A percentile compares a stretch with the other conserved stretches of the same genome.
Conservation (phyloP, 495 filamentous ascomycete species). For the Penicillium robsamsonii region DNA sequence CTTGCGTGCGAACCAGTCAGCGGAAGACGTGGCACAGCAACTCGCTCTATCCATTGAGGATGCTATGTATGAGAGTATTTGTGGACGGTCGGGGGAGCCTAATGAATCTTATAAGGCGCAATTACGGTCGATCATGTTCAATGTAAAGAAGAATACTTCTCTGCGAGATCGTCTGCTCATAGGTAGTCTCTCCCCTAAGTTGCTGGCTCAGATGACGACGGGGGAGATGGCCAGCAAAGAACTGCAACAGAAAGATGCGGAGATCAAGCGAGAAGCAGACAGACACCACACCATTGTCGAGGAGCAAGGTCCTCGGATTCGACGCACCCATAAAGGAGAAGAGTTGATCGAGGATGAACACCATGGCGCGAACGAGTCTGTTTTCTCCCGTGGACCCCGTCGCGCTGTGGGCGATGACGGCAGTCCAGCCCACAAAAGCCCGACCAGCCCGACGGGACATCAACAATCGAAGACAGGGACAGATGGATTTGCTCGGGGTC, state of each 20-base stretch:
- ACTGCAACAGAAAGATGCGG: constrained; percentile 71
- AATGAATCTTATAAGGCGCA: constrained; percentile 54
- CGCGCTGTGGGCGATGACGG: constrained; percentile 39
- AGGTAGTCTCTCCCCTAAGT: constrained; percentile 64
- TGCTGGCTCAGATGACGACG: constrained; percentile 76
- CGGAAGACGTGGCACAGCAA: constrained; percentile 51
- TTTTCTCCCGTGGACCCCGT: constrained; percentile 47
- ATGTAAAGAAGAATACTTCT: constrained; percentile 80
- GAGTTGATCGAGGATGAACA: constrained; percentile 77
- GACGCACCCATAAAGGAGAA: constrained; percentile 93
- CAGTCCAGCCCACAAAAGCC: constrained; percentile 37
- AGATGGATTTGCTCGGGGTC: constrained; percentile 27
- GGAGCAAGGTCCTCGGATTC: constrained; percentile 78
- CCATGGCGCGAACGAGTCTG: constrained; percentile 44
- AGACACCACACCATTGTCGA: constrained; percentile 83
- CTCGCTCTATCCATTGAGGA: constrained; percentile 74
- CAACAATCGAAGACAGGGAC: constrained; percentile 25
- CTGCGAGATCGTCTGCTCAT: constrained; percentile 73
- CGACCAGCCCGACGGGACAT: constrained; percentile 29
- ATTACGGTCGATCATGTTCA: constrained; percentile 67
- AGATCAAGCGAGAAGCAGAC: constrained; percentile 74
- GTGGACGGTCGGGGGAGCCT: constrained; percentile 47
- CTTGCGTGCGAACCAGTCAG: constrained; percentile 52
- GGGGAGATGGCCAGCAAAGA: constrained; percentile 92
- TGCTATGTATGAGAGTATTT: constrained; percentile 59